Base-by-base conservation (phyloP, 2,329 filamentous ascomycete species). In the Neofusicoccum umdonicola region DNA sequence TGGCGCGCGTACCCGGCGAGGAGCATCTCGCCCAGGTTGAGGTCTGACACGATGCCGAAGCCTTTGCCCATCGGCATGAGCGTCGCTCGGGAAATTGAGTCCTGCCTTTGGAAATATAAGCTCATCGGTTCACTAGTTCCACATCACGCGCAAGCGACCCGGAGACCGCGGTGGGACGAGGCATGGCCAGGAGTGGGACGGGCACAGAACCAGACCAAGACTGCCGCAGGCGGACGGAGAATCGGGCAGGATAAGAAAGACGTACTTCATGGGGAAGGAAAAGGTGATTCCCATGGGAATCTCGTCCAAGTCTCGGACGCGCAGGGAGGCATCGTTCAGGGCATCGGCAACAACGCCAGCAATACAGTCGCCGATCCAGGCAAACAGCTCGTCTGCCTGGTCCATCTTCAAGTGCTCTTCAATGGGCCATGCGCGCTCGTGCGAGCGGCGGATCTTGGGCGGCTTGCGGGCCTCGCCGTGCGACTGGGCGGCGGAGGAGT, bases 331-430 rank as follows among this genome's bases (percentile, higher is more conserved):
- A 41, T 74, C 71, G 65, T 83, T 78, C 66, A 83, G 81, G 7
- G 84, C 87, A 66, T 88, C 84, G 37, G 79, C 80, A 15, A 94
- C 87, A 3, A 93, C 90, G 66, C 89, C 83, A 13, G 89, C 89
- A 69, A 95, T 91, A 71, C 89, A 90, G 69, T 85, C 81, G 31
- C 91, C 91, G 68, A 95, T 91, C 91, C 91, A 95, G n/a, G 83
- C 78, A 74, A 95, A 95, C 2, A 94, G 80, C 65, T 88, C 87
- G 64, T 92, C 87, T 1, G 89, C 87, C 67, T 93, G 88, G 69
- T 92, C 87, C 74, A 85, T 86, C 72, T 92, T 92, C 67, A 93
- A 77, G 63, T 89, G 85, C 47, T 92, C 87, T 54, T 84, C 85
- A 69, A 93, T 93, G 7, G 89, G 86, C 90, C 90, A 93, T 62